Conservation (phyloP, 305 asterid species). For the Nicotiana rustica region DNA sequence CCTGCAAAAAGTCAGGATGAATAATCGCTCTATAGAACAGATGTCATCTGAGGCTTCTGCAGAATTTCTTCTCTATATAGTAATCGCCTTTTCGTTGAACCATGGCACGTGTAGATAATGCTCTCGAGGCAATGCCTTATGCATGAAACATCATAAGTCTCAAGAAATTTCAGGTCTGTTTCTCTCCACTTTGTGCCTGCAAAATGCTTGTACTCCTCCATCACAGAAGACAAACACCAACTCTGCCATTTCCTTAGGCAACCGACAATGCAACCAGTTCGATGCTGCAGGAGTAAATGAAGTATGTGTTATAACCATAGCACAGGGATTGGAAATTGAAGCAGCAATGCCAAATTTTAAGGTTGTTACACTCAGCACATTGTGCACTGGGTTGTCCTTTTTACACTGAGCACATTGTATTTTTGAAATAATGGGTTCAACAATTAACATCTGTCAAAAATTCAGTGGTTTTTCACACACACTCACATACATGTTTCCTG, state of each 20-base stretch:
- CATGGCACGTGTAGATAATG: conserved; percentile 51
- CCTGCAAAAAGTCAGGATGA: conserved; percentile 29
- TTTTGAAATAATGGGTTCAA: too few species aligned
- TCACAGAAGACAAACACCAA: conserved; percentile 52
- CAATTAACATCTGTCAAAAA: too few species aligned
- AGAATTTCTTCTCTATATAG: conserved; percentile 47
- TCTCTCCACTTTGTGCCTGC: conserved; percentile 53
- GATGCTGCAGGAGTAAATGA: conserved; percentile 48
- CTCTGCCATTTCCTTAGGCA: conserved; percentile 57
- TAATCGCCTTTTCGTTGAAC: conserved; percentile 48
- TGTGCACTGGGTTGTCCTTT: too few species aligned
- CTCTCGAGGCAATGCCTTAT: conserved; percentile 52
- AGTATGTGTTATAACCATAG: background rate
- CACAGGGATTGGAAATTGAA: background rate
- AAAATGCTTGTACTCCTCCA: conserved; percentile 56
- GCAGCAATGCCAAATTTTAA: background rate
- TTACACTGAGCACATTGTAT: too few species aligned
- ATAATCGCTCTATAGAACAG: conserved; percentile 34
- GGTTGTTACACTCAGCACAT: too few species aligned
- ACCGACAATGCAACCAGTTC: conserved; percentile 57
- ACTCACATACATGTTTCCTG: too few species aligned
- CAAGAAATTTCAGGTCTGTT: conserved; percentile 47
- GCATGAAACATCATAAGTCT: conserved; percentile 48
- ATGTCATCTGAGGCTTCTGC: conserved; percentile 48
- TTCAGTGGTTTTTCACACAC: too few species aligned